These are phyloP conservation scores for Triglochin maritima DNA, from an alignment of 106 monocot genomes.

Conservation along the genomic window DNA sequence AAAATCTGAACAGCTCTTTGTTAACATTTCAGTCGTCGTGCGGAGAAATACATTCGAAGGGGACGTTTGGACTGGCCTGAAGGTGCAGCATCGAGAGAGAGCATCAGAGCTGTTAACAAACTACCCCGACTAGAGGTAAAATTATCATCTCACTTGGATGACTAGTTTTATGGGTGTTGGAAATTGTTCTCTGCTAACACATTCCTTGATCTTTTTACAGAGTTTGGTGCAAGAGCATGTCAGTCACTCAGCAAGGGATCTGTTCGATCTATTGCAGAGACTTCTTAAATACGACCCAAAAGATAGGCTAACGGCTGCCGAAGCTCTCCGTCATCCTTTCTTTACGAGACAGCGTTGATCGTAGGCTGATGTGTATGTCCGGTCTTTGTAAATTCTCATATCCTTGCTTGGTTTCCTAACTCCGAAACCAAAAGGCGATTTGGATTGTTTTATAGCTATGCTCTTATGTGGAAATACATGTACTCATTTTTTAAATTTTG, in stretches of 20 bases:
- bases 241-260: slow-evolving; percentile 45
- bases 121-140: slow-evolving; percentile 49
- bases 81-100: slow-evolving; percentile 51
- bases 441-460: no score
- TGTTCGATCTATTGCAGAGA: slow-evolving; percentile 44
- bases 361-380: no score
- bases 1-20: no score
- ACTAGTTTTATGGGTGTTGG: background rate
- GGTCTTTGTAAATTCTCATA: no score
- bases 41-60: slow-evolving; percentile 56
- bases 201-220: slow-evolving; percentile 17
- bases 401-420: no score
- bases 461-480: no score
- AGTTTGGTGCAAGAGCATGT: slow-evolving; percentile 48
- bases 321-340: slow-evolving; percentile 54
- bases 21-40: slow-evolving; percentile 25
- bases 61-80: slow-evolving; percentile 67
- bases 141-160: no score
- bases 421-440: no score
- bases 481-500: no score
- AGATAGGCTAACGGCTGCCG: slow-evolving; percentile 30
- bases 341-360: slow-evolving; percentile 11
- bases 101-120: slow-evolving; percentile 54
- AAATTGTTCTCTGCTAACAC: background rate
- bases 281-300: slow-evolving; percentile 44